phyloP scores from a whole-genome alignment of 805 yeast genomes.

The Pichia occidentalis region DNA sequence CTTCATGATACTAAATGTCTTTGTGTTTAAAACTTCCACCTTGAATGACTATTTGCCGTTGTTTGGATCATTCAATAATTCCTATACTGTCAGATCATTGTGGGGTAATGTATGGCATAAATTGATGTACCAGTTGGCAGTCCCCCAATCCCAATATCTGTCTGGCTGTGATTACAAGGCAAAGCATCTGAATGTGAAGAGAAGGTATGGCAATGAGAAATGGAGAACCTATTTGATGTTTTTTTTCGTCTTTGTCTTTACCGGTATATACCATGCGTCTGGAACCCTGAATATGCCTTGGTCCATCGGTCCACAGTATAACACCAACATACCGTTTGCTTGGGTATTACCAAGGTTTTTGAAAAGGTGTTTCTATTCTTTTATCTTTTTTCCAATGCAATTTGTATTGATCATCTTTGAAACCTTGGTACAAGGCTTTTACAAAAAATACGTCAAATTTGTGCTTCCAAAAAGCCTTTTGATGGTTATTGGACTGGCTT shows the following conservation, averaged over 20 bases:
- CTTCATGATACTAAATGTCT: slow-evolving; percentile 2
- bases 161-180: slow-evolving; percentile 4
- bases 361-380: slow-evolving; percentile 16
- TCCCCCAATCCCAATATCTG: slow-evolving; percentile 8
- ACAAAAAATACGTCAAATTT: neutral
- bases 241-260: slow-evolving; percentile 12
- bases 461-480: slow-evolving; percentile 3
- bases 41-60: slow-evolving; percentile 11
- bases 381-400: slow-evolving; percentile 17
- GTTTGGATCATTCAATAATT: slow-evolving; percentile 15
- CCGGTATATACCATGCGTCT: slow-evolving; percentile 16
- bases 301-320: slow-evolving; percentile 10
- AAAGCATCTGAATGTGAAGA: neutral
- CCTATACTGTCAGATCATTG: slow-evolving; percentile 12
- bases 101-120: slow-evolving; percentile 19
- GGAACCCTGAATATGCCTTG: slow-evolving; percentile 14
- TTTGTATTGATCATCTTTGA: slow-evolving; percentile 12
- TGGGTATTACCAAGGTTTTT: neutral
- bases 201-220: neutral
- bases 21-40: neutral
- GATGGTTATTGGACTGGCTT: slow-evolving; percentile 11
- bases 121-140: slow-evolving; percentile 14
- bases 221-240: slow-evolving; percentile 3
- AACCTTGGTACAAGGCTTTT: neutral
- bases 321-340: slow-evolving; percentile 12